Evolutionary conservation across 371 early-diverging fungal genomes (phyloP).

Genomic region (Mucor racemosus): DNA sequence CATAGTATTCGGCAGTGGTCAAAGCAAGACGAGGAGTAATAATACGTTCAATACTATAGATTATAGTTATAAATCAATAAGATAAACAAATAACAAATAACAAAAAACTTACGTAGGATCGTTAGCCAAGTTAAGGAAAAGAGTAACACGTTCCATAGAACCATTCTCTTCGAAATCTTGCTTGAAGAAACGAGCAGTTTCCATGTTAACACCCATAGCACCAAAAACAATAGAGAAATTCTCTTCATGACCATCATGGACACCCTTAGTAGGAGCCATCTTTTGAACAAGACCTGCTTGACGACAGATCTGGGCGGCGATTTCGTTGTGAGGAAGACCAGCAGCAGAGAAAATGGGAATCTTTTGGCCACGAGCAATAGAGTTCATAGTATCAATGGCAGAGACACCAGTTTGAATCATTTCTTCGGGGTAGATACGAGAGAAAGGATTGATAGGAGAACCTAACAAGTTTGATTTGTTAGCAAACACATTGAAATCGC

Average conservation of each 20-base stretch:
- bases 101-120: constrained; percentile 92
- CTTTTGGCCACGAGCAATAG: constrained; percentile 99
- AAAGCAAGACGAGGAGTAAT: constrained; percentile 99
- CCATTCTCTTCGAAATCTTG: constrained; percentile 99
- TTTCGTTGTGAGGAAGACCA: constrained; percentile 99
- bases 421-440: constrained; percentile 99
- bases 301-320: constrained; percentile 99
- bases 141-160: constrained; percentile 97
- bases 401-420: constrained; percentile 99
- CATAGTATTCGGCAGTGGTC: constrained; percentile 99
- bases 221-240: constrained; percentile 99
- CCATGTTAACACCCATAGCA: constrained; percentile 99
- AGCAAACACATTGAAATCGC: background rate
- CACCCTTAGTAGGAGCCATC: constrained; percentile 84
- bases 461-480: constrained; percentile 25
- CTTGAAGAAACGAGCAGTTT: constrained; percentile 99
- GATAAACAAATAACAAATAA: constrained; percentile 17
- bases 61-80: background rate
- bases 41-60: constrained; percentile 95
- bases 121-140: constrained; percentile 99
- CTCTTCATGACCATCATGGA: constrained; percentile 98
- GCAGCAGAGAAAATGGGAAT: constrained; percentile 99
- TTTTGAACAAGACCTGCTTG: constrained; percentile 99
- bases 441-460: constrained; percentile 99
- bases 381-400: constrained; percentile 99